Percentiles rank a stretch among this genome's conserved stretches.
Evolutionary conservation across 176 grass and related monocot genomes (phyloP).

Genomic region (Poa pratensis): DNA sequence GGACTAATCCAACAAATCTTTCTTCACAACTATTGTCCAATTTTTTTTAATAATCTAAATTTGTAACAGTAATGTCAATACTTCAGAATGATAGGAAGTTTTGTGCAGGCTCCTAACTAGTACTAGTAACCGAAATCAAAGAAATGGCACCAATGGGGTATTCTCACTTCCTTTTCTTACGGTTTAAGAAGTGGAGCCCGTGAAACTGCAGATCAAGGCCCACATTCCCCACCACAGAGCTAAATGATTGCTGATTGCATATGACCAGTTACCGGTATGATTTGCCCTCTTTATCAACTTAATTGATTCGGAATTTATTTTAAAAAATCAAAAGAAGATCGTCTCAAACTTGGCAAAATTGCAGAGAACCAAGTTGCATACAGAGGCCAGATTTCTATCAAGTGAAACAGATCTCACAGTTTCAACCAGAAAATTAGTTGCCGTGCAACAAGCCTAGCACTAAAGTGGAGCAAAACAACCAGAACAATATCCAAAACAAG

Average conservation of each 20-base stretch:
- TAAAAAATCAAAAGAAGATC: background rate
- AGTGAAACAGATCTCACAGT: slow-evolving; percentile 47
- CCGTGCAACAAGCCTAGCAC: background rate
- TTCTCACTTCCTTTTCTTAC: slow-evolving; percentile 19
- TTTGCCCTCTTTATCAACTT: slow-evolving; percentile 3
- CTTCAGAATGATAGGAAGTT: background rate
- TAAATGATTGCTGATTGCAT: slow-evolving; percentile 25
- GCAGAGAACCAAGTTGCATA: background rate
- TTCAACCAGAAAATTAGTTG: slow-evolving; percentile 14
- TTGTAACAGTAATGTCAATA: slow-evolving; percentile 8
- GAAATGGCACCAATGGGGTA: background rate
- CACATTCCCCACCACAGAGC: background rate
- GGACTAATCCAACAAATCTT: slow-evolving; percentile 13
- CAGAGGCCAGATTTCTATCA: slow-evolving; percentile 22
- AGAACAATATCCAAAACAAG: slow-evolving; percentile 23
- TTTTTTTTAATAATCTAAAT: background rate
- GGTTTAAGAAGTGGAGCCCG: slow-evolving; percentile 35
- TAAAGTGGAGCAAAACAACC: slow-evolving; percentile 28
- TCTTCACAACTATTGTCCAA: background rate
- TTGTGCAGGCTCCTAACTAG: background rate
- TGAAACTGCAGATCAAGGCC: slow-evolving; percentile 32
- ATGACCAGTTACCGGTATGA: slow-evolving; percentile 29
- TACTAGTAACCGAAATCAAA: background rate
- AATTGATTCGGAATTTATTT: slow-evolving; percentile 26
- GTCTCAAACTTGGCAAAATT: slow-evolving; percentile 16